phyloP scores from a whole-genome alignment of 257 asterid genomes.

The Verbascum thapsus region DNA sequence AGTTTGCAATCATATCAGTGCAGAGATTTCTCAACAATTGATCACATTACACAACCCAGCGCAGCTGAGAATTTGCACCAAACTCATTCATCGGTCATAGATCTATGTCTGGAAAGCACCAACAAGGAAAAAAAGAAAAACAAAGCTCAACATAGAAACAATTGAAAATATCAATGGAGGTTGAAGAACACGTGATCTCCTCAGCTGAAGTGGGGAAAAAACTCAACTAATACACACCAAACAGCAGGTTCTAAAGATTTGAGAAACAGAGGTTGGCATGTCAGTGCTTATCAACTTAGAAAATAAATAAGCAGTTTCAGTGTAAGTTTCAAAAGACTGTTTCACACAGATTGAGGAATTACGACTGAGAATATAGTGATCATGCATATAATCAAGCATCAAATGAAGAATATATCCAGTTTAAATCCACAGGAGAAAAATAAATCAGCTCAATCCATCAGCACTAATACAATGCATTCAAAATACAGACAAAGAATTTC shows the following conservation, averaged over 20 bases:
- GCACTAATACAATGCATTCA: background rate
- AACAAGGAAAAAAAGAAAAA: no score
- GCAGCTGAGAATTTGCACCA: no score
- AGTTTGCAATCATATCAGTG: background rate
- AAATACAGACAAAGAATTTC: background rate
- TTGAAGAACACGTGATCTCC: slow-evolving; percentile 6
- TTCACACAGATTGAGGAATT: slow-evolving; percentile 17
- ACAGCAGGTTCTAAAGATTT: slow-evolving; percentile 1
- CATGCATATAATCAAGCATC: background rate
- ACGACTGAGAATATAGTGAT: background rate
- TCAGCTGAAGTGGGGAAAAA: background rate
- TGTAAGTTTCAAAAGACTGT: background rate
- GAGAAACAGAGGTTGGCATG: slow-evolving; percentile 17
- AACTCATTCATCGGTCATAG: background rate
- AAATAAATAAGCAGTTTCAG: background rate
- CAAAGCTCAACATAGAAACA: background rate
- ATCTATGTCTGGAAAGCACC: background rate
- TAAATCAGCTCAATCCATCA: slow-evolving; percentile 11
- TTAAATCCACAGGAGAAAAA: background rate
- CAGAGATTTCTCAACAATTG: background rate
- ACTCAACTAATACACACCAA: slow-evolving; percentile 7
- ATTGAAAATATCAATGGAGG: background rate
- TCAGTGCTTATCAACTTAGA: background rate
- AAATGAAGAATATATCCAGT: no score
- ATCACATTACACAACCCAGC: slow-evolving; percentile 20